Evolutionary conservation across 768 basidiomycete species (phyloP), one percentile per base, ranked within the genome.

Genomic region (Suillus spraguei): DNA sequence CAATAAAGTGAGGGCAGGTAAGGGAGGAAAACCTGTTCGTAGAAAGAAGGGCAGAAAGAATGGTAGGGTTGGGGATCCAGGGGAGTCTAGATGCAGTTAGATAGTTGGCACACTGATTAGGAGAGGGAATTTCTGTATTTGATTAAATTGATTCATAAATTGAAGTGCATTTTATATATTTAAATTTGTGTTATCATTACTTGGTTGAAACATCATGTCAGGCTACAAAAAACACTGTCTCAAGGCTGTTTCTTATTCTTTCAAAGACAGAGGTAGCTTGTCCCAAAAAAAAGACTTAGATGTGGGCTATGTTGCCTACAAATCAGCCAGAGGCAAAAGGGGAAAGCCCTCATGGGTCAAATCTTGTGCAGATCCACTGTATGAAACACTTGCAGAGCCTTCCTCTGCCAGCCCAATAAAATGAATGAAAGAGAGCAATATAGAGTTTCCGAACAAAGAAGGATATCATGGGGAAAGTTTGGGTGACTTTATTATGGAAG

Each of bases 1-100:
- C n/a, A 46, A 4, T n/a, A 46, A n/a, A 59, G 58, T 59, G 39
- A 39, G 58, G 24, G 44, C 44, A 41, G 44, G 39, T 41, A 39
- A 39, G 28, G 13, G 22, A 24, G 24, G 44, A 39, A 39, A 39
- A 41, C 39, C 36, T 7, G 22, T 39, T 44, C n/a, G n/a, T 9
- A 4, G n/a, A 9, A 59, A 33, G 16, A 44, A 33, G 22, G 20
- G 44, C 10, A 41, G 33, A 28, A 38, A 38, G 13, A 36, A 36
- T 14, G 13, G 22, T 24, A 17, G 38, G 38, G 58, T 59, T 20
- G 58, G 17, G 4, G 14, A 33, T 28, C 28, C 28, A 20, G 22
- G 20, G 39, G 44, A 46, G 20, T 46, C 10, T 17, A 28, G 42
- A 46, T 28, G 28, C 28, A 28, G 28, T 28, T 28, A 28, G 28